These are phyloP conservation scores for Phtheirospermum japonicum DNA, from an alignment of 257 asterid genomes.

Conservation along the genomic window DNA sequence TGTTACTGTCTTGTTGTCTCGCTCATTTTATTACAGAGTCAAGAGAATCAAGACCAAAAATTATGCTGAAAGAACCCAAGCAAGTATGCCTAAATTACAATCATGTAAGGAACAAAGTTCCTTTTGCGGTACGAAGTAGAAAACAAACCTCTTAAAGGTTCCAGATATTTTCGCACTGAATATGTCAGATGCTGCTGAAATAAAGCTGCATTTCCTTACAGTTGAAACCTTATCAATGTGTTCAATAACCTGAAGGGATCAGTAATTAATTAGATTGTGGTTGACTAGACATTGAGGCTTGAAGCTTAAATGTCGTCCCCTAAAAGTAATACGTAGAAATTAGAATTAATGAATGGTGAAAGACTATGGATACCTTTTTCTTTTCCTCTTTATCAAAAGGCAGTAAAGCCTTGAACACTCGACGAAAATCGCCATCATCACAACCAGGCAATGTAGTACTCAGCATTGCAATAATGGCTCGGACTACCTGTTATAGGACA, in stretches of 20 bases:
- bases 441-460: constrained; percentile 85
- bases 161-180: constrained; percentile 91
- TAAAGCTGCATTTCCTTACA: constrained; percentile 83
- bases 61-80: constrained; percentile 20
- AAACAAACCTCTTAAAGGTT: constrained; percentile 74
- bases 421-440: constrained; percentile 71
- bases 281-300: constrained; percentile 22
- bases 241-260: constrained; percentile 66
- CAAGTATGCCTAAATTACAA: constrained; percentile 12
- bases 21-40: constrained; percentile 2
- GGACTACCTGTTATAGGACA: constrained; percentile 58
- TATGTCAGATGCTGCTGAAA: constrained; percentile 83
- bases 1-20: not conserved
- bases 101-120: not conserved
- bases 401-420: constrained; percentile 78
- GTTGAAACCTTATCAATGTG: constrained; percentile 82
- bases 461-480: constrained; percentile 79
- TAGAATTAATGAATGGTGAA: constrained; percentile 21
- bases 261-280: constrained; percentile 24
- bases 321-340: constrained; percentile 12
- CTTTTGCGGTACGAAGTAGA: not conserved
- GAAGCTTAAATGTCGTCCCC: constrained; percentile 17
- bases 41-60: constrained; percentile 17
- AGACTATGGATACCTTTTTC: constrained; percentile 57
- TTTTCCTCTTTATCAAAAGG: constrained; percentile 83